A percentile compares a stretch with the other conserved stretches of the same genome.
Evolutionary conservation across 2,329 filamentous ascomycete species (phyloP).

Genomic region (Teratosphaeria gauchensis): DNA sequence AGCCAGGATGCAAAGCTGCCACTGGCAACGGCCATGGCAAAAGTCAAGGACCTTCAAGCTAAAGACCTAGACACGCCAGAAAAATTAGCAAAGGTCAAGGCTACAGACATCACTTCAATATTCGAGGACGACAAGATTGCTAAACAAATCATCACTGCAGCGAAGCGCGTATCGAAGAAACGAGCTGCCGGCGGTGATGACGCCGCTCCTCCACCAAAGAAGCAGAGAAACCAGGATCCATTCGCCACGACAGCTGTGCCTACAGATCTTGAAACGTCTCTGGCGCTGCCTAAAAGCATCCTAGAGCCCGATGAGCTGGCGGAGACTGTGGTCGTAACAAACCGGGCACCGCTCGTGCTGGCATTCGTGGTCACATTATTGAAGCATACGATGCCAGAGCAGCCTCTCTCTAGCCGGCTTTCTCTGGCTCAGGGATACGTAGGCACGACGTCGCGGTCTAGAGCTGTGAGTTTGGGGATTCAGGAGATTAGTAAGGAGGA

Average conservation of each 20-base stretch:
- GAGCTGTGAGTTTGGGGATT: slow-evolving; percentile 66
- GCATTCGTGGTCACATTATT: slow-evolving; percentile 68
- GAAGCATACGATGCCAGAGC: slow-evolving; percentile 74
- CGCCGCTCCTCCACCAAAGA: slow-evolving; percentile 23
- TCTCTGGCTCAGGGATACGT: slow-evolving; percentile 78
- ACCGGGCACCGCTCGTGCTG: slow-evolving; percentile 71
- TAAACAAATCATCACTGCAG: slow-evolving; percentile 48
- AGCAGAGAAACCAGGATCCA: slow-evolving; percentile 27
- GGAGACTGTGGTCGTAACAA: slow-evolving; percentile 55
- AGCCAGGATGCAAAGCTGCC: slow-evolving; percentile 49
- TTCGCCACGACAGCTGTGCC: slow-evolving; percentile 30
- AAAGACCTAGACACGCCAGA: slow-evolving; percentile 38
- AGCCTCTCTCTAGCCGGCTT: slow-evolving; percentile 72
- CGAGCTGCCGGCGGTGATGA: slow-evolving; percentile 32
- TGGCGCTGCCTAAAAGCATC: slow-evolving; percentile 47
- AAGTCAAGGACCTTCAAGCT: slow-evolving; percentile 45
- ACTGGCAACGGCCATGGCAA: slow-evolving; percentile 44
- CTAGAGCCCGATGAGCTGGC: slow-evolving; percentile 52
- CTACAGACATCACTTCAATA: slow-evolving; percentile 33
- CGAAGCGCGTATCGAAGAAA: slow-evolving; percentile 49
- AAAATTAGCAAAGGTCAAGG: slow-evolving; percentile 40
- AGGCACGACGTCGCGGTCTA: slow-evolving; percentile 67
- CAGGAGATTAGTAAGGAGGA: slow-evolving; percentile 56
- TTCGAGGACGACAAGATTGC: slow-evolving; percentile 45
- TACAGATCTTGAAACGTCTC: slow-evolving; percentile 52